A percentile compares a stretch with the other conserved stretches of the same genome.
Conservation (phyloP, 2,329 filamentous ascomycete species). For the Ilyonectria destructans region DNA sequence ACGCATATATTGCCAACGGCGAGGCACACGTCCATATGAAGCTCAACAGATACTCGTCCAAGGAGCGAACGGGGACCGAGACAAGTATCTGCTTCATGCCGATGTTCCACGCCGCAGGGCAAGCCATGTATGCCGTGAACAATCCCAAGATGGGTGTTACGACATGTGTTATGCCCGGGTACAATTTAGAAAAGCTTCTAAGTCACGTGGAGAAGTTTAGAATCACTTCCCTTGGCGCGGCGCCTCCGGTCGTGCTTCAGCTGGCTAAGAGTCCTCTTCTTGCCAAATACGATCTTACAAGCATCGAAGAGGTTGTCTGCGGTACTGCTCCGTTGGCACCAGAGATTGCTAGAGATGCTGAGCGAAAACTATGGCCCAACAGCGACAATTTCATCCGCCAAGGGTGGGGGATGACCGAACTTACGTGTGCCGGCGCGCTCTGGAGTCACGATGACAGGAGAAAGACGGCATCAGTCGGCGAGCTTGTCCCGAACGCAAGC, state of each 20-base stretch:
- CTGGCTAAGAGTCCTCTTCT: conserved; percentile 12
- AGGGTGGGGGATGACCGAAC: conserved; percentile 20
- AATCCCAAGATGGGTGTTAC: conserved; percentile 13
- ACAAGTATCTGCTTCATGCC: conserved; percentile 13
- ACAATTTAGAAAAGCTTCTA: conserved; percentile 16
- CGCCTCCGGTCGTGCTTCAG: conserved; percentile 10
- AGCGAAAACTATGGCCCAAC: conserved; percentile 9
- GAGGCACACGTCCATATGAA: background rate
- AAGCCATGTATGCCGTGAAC: conserved; percentile 15
- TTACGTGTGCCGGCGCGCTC: conserved; percentile 8
- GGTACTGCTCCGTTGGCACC: conserved; percentile 15
- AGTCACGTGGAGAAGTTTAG: conserved; percentile 12
- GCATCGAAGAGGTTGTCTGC: conserved; percentile 6
- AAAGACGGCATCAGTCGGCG: conserved; percentile 5
- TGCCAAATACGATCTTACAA: conserved; percentile 13
- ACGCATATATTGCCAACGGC: conserved; percentile 79
- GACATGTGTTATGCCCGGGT: conserved; percentile 9
- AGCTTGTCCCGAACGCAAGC: conserved; percentile 14
- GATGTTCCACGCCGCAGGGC: conserved; percentile 16
- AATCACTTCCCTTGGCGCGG: background rate
- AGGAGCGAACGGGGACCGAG: too few relatives aligned
- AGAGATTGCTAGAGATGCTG: conserved; percentile 3
- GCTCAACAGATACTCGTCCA: background rate
- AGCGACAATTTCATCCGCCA: conserved; percentile 11
- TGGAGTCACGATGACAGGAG: conserved; percentile 11